Evolutionary conservation across 192 early-diverging fungal genomes (phyloP).

Genomic region (Thoreauomyces humboldtii): DNA sequence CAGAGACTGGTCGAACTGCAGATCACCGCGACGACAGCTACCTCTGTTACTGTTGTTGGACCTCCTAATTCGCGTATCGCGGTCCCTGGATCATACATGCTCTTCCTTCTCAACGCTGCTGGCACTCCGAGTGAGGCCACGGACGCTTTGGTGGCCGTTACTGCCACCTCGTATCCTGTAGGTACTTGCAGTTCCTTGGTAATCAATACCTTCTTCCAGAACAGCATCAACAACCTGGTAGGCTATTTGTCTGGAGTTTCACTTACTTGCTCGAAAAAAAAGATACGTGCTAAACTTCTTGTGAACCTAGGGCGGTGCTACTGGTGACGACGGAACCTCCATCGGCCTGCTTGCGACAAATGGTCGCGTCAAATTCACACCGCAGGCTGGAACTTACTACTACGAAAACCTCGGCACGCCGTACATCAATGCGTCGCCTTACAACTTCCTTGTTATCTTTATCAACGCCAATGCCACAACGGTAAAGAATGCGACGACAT

Average conservation of each 20-base stretch:
- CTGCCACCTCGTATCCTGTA: not conserved
- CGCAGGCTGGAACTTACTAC: not conserved
- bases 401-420: not conserved
- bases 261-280: too few relatives aligned
- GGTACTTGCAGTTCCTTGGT: not conserved
- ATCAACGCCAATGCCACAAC: too few relatives aligned
- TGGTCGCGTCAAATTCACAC: not conserved
- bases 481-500: too few relatives aligned
- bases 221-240: not conserved
- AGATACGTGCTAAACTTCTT: too few relatives aligned
- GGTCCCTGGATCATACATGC: conserved; percentile 42
- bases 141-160: not conserved
- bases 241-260: too few relatives aligned
- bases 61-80: conserved; percentile 33
- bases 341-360: not conserved
- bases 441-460: not conserved
- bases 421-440: not conserved
- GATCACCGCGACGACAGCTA: conserved; percentile 8
- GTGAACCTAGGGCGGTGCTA: not conserved
- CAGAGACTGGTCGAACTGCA: conserved; percentile 39
- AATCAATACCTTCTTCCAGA: not conserved
- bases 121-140: not conserved
- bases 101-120: conserved; percentile 10
- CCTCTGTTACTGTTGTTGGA: conserved; percentile 16
- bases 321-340: not conserved